Evolutionary conservation across 2,329 filamentous ascomycete genomes (phyloP), one percentile per base, ranked within the genome.

Genomic region (Ophiostoma novo-ulmi): DNA sequence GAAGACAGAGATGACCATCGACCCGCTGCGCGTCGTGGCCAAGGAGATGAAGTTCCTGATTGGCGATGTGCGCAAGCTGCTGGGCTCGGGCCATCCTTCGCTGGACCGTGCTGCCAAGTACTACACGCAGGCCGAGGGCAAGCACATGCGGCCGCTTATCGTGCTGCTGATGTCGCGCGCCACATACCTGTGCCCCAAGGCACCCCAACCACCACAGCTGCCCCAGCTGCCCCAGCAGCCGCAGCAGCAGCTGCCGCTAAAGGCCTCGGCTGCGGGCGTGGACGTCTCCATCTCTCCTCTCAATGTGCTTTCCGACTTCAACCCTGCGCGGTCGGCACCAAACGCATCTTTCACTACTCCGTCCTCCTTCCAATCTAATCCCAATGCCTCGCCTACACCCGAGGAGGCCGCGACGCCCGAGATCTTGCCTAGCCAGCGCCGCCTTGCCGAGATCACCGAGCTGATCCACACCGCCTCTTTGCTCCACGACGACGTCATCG

Each of bases 11-110:
- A 88, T 97, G 81, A 87, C 89, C 73, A 87, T 97, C 76, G 94
- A 98, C 79, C 94, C 94, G 44, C 85, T 98, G 77, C 88, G 92
- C 73, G 91, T 92, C 44, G 94, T 98, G 44, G 94, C 92, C 73
- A 96, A 97, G 81, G 94, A 98, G 84, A 92, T 99, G 89, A 95
- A 97, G 81, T 96, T 94, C 76, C 82, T 98, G 77, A 97, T 92
- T 13, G 93, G 93, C 70, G 97, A 98, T 77, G 97, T 98, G 80
- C 87, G 92, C 73, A 91, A 96, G 78, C 85, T 98, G n/a, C 83
- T 98, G 20, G 94, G 94, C 6, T 97, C 94, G 0, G 94, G 94
- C 6, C 94, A 99, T 78, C 95, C 95, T 0, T 93, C 94, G 65
- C 86, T 99, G 72, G 95, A 98, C 78, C 94, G 92, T 61, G 94